Percentiles rank a stretch among this genome's conserved stretches.
Conservation (phyloP, 164 flowering plant species). For the Aristolochia contorta region DNA sequence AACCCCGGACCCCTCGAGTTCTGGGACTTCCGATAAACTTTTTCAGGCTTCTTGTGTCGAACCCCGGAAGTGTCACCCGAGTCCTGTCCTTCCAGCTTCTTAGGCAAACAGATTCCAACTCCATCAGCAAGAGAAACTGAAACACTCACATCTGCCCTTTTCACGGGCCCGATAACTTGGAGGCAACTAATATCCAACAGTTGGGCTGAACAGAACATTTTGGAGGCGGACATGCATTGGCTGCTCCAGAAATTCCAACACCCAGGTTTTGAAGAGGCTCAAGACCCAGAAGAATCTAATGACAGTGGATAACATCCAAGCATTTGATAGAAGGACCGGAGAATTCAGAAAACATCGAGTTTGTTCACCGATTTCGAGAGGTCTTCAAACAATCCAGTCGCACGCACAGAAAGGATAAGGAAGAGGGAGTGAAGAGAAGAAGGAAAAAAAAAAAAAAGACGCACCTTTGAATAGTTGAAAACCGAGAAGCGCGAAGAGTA, state of each 20-base stretch:
- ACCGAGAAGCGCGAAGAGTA: too few relatives aligned
- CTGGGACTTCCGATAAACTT: conserved; percentile 12
- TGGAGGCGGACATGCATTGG: conserved; percentile 3
- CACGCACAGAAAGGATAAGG: too few relatives aligned
- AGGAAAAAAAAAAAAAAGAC: too few relatives aligned
- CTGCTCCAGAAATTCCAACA: conserved; percentile 2
- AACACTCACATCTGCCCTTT: conserved; percentile 9
- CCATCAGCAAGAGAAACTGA: conserved; percentile 21
- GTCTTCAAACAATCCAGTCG: too few relatives aligned
- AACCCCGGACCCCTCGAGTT: conserved; percentile 2
- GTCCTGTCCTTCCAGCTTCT: conserved; percentile 7
- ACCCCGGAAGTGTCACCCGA: conserved; percentile 12
- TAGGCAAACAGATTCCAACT: conserved; percentile 12
- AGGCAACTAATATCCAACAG: conserved; percentile 19
- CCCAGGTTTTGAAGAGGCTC: conserved; percentile 1
- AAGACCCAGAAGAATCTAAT: conserved; percentile 4
- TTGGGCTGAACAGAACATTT: conserved; percentile 28
- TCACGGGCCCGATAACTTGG: conserved; percentile 17
- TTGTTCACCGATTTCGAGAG: too few relatives aligned
- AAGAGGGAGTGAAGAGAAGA: too few relatives aligned
- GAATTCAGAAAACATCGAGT: too few relatives aligned
- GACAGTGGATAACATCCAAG: conserved; percentile 17
- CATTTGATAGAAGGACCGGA: background rate
- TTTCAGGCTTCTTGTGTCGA: conserved; percentile 3
- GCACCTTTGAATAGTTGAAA: too few relatives aligned